phyloP scores from a whole-genome alignment of 108 stramenopile genomes.

The Pseudonitzschia pungens region DNA sequence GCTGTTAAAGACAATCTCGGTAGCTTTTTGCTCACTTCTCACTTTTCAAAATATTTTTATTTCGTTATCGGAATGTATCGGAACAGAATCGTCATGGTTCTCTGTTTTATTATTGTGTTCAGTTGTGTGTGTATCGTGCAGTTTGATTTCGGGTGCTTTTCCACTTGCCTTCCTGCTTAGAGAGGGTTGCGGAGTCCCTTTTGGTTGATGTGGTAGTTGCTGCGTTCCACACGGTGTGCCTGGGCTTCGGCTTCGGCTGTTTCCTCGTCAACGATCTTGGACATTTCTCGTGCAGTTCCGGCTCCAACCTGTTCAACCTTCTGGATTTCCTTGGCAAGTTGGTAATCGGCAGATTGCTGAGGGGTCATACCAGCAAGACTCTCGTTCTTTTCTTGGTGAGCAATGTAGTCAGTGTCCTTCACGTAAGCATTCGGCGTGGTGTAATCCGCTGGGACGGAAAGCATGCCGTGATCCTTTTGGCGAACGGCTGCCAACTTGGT shows the following conservation, averaged over 20 bases:
- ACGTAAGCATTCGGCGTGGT: slow-evolving; percentile 84
- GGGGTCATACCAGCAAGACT: slow-evolving; percentile 48
- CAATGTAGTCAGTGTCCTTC: slow-evolving; percentile 38
- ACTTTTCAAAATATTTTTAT: too few species aligned
- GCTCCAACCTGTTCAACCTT: slow-evolving; percentile 89
- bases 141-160: background rate
- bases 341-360: slow-evolving; percentile 73
- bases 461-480: slow-evolving; percentile 85
- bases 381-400: slow-evolving; percentile 40
- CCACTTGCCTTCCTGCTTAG: background rate
- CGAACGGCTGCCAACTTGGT: slow-evolving; percentile 75
- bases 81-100: too few species aligned
- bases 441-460: slow-evolving; percentile 83
- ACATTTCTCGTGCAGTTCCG: slow-evolving; percentile 74
- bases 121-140: background rate
- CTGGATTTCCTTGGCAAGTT: slow-evolving; percentile 80
- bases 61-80: too few species aligned
- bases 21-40: too few species aligned
- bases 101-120: background rate
- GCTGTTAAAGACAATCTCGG: too few species aligned
- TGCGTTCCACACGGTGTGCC: slow-evolving; percentile 49
- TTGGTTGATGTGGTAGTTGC: slow-evolving; percentile 50
- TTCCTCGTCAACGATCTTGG: slow-evolving; percentile 80
- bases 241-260: slow-evolving; percentile 48
- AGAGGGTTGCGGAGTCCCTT: slow-evolving; percentile 12